Evolutionary conservation across 345 rosid species (phyloP).

Genomic region (Combretum micranthum): DNA sequence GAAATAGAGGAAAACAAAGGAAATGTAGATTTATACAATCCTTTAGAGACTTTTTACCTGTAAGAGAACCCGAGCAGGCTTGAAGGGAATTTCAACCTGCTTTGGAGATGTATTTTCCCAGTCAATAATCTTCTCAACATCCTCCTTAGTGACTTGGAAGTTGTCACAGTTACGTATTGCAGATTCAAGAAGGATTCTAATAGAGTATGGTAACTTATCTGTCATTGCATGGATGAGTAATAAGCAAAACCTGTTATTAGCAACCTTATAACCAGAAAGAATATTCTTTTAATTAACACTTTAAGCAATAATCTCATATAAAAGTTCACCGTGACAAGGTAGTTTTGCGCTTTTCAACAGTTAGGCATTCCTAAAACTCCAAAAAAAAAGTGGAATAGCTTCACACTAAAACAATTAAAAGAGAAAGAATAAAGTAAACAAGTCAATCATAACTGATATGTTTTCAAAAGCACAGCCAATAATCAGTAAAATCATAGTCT

Average conservation of each 20-base stretch:
- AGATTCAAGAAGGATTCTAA: constrained; percentile 76
- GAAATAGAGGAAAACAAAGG: background rate
- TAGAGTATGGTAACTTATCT: constrained; percentile 72
- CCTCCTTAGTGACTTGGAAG: constrained; percentile 73
- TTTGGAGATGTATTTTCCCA: constrained; percentile 66
- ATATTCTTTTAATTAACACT: no score
- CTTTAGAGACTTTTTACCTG: constrained; percentile 37
- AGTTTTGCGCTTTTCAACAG: background rate
- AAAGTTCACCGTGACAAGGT: background rate
- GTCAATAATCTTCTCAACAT: constrained; percentile 75
- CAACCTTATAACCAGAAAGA: background rate
- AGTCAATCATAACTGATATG: no score
- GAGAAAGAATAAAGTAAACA: no score
- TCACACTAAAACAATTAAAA: no score
- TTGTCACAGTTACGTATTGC: constrained; percentile 82
- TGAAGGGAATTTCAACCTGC: constrained; percentile 83
- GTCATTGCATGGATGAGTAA: background rate
- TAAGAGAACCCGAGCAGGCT: constrained; percentile 79
- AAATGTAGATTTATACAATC: background rate
- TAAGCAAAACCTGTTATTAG: background rate
- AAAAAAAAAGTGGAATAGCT: no score
- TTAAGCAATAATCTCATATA: background rate
- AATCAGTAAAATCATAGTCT: no score
- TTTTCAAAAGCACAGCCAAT: no score
- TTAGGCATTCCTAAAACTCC: no score